Conservation (phyloP, 257 asterid species). For the Nicotiana otophora region DNA sequence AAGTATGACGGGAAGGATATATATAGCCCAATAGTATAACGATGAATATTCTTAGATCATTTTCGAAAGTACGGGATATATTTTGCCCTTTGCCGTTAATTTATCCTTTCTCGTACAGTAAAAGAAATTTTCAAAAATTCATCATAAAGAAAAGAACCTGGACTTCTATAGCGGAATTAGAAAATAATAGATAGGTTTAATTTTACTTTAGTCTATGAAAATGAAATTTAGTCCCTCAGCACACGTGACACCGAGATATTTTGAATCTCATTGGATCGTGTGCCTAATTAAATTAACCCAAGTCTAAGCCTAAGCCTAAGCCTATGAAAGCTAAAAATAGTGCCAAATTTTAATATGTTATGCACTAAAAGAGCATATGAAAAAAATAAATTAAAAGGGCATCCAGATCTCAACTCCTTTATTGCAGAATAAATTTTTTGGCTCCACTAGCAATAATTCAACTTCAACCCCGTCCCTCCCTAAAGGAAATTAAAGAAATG, state of each 20-base stretch:
- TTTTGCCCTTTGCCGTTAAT: background rate
- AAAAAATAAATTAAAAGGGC: background rate
- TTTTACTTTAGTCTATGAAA: background rate
- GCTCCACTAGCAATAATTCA: conserved; percentile 7
- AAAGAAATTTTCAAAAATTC: background rate
- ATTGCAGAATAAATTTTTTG: background rate
- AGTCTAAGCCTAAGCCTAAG: background rate
- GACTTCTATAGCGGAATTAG: background rate
- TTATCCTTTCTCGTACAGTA: background rate
- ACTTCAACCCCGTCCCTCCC: background rate
- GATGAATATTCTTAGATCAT: no score
- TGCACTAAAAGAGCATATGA: background rate
- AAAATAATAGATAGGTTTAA: background rate
- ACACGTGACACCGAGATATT: conserved; percentile 15
- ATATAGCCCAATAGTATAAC: no score
- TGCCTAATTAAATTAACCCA: background rate
- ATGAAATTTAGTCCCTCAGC: background rate
- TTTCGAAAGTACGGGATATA: no score
- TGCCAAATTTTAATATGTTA: background rate
- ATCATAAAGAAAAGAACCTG: background rate
- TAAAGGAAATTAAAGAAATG: background rate
- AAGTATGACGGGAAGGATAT: no score
- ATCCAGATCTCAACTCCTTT: background rate
- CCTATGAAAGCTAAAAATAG: background rate
- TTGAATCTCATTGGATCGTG: conserved; percentile 26